phyloP scores from a whole-genome alignment of 441 rosid genomes.

The Adansonia gregorii region DNA sequence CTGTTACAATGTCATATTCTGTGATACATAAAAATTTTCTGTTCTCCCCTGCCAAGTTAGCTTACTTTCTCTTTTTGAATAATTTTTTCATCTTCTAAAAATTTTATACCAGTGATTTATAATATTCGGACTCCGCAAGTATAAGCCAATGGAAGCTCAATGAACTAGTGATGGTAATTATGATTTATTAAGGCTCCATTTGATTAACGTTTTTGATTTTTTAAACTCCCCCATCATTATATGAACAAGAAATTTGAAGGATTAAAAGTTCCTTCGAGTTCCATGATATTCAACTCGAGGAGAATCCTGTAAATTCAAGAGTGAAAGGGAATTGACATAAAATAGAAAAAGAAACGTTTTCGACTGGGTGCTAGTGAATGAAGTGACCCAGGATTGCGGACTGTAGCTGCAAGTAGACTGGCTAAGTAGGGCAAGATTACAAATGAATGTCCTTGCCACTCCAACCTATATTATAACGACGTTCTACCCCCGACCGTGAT shows the following conservation, averaged over 20 bases:
- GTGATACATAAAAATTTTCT: neutral
- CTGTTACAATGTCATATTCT: neutral
- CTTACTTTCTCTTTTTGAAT: neutral
- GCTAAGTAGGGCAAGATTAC: constrained; percentile 8
- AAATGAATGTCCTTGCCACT: constrained; percentile 7
- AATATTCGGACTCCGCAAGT: neutral
- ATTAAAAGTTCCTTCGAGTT: too few relatives aligned
- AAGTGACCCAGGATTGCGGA: neutral
- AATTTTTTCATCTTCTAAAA: neutral
- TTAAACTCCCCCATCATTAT: neutral
- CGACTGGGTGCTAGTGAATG: neutral
- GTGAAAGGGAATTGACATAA: neutral
- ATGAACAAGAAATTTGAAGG: too few relatives aligned
- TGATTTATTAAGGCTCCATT: neutral
- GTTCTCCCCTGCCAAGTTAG: neutral
- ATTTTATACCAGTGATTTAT: neutral
- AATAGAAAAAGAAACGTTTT: neutral
- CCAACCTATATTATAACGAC: neutral
- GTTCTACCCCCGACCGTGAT: neutral
- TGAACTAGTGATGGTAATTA: neutral
- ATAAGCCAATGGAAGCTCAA: neutral
- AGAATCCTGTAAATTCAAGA: neutral
- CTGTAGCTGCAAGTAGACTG: constrained; percentile 13
- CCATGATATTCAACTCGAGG: too few relatives aligned
- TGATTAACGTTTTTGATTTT: too few relatives aligned